phyloP scores from a whole-genome alignment of 1,139 yeast species.

The Yamadazyma dushanensis region DNA sequence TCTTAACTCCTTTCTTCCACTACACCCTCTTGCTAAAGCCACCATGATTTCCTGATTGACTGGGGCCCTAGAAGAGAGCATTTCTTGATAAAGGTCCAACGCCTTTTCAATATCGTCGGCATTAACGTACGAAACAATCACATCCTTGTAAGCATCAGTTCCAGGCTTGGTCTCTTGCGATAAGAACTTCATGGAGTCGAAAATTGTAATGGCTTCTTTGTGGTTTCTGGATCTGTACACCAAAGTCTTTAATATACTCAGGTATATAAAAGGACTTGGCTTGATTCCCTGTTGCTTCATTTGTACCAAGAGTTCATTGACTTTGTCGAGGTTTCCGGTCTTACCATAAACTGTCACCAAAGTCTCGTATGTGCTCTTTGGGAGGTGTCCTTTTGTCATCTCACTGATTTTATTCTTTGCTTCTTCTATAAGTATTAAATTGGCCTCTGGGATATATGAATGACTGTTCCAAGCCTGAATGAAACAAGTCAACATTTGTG shows the following conservation, averaged over 20 bases:
- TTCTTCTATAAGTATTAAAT: conserved; percentile 25
- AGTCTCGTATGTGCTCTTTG: conserved; percentile 31
- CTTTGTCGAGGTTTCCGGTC: conserved; percentile 25
- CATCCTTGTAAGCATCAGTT: conserved; percentile 62
- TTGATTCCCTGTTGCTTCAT: conserved; percentile 52
- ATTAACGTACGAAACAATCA: conserved; percentile 65
- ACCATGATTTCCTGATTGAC: conserved; percentile 52
- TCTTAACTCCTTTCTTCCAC: conserved; percentile 48
- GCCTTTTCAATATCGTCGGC: conserved; percentile 69
- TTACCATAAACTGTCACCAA: conserved; percentile 46
- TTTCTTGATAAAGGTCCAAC: conserved; percentile 72
- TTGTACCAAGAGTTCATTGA: conserved; percentile 40
- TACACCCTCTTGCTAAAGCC: conserved; percentile 74
- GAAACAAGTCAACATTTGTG: conserved; percentile 42
- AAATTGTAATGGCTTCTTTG: conserved; percentile 67
- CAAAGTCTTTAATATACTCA: conserved; percentile 67
- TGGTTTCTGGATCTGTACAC: conserved; percentile 53
- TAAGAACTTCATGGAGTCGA: conserved; percentile 83
- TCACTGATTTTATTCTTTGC: conserved; percentile 20
- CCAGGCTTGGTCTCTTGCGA: conserved; percentile 68
- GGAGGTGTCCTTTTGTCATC: conserved; percentile 20
- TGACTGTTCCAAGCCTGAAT: conserved; percentile 42
- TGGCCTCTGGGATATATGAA: conserved; percentile 21
- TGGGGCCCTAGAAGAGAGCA: conserved; percentile 39
- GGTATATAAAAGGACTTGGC: conserved; percentile 60